Evolutionary conservation across 2,329 filamentous ascomycete species (phyloP).

Genomic region (Calcarisporium arbuscula): DNA sequence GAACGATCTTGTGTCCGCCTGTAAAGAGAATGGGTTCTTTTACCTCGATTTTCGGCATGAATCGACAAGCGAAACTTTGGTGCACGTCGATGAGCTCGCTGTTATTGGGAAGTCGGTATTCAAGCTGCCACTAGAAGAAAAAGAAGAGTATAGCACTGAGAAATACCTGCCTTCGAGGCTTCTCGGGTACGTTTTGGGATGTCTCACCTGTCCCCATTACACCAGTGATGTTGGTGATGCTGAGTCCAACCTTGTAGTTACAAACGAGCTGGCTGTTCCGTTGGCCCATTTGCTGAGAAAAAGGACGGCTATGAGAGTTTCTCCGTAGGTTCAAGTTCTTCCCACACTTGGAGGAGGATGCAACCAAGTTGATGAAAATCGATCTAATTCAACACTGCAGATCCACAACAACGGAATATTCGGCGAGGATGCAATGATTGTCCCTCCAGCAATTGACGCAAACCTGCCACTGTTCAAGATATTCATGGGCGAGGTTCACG

Average conservation of each 20-base stretch:
- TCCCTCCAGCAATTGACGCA: slow-evolving; percentile 5
- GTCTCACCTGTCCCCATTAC: no score
- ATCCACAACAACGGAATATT: slow-evolving; percentile 9
- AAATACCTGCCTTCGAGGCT: slow-evolving; percentile 5
- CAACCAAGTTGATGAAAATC: no score
- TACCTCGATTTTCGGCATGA: slow-evolving; percentile 4
- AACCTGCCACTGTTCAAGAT: slow-evolving; percentile 5
- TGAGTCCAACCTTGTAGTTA: no score
- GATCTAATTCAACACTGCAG: slow-evolving; percentile 90
- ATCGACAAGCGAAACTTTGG: slow-evolving; percentile 1
- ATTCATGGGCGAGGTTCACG: slow-evolving; percentile 8
- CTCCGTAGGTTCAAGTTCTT: not conserved
- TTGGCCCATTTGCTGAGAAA: slow-evolving; percentile 4
- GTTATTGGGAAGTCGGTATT: slow-evolving; percentile 1
- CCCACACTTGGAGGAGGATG: no score
- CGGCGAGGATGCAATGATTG: slow-evolving; percentile 5
- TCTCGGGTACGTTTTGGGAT: slow-evolving; percentile 3
- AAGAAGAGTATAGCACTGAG: slow-evolving; percentile 5
- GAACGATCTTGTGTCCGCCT: slow-evolving; percentile 1
- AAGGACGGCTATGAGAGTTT: slow-evolving; percentile 5
- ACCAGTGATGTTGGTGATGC: no score
- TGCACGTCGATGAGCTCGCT: slow-evolving; percentile 1
- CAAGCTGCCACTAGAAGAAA: not conserved
- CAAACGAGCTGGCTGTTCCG: slow-evolving; percentile 4
- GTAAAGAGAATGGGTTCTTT: slow-evolving; percentile 5